phyloP scores from a whole-genome alignment of 2,329 filamentous ascomycete genomes.

The Pseudogymnoascus sp. region DNA sequence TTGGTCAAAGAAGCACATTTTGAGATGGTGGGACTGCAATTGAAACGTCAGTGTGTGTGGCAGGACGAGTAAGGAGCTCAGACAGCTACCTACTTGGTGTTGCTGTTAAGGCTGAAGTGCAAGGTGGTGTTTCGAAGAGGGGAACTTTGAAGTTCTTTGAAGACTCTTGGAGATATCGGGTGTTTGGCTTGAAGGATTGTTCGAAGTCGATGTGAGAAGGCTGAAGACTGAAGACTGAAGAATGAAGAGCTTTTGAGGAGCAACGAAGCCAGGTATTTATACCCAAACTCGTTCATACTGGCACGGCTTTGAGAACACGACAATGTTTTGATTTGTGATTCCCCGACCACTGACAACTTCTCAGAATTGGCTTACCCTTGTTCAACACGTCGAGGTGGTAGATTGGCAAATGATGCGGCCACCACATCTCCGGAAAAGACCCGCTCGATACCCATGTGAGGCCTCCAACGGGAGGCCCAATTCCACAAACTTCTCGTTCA shows the following conservation, averaged over 20 bases:
- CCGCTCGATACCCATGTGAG: slow-evolving; percentile 1
- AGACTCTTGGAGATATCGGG: slow-evolving; percentile 11
- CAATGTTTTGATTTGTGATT: slow-evolving; percentile 3
- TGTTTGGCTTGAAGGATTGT: slow-evolving; percentile 14
- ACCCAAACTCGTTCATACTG: not conserved
- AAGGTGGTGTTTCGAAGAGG: slow-evolving; percentile 10
- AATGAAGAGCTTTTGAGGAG: slow-evolving; percentile 5
- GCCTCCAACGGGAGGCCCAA: slow-evolving; percentile 1
- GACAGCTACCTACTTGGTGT: slow-evolving; percentile 15
- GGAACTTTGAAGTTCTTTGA: slow-evolving; percentile 16
- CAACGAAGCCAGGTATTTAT: slow-evolving; percentile 3
- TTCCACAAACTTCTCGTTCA: not conserved
- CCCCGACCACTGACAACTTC: not conserved
- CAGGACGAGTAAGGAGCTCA: slow-evolving; percentile 17
- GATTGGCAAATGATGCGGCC: slow-evolving; percentile 2
- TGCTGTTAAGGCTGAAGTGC: slow-evolving; percentile 13
- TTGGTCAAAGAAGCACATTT: slow-evolving; percentile 95
- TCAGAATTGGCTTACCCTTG: slow-evolving; percentile 1
- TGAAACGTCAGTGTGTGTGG: slow-evolving; percentile 8
- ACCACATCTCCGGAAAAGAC: not conserved
- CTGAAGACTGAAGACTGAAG: slow-evolving; percentile 9
- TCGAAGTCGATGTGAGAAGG: slow-evolving; percentile 14
- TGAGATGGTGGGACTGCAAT: slow-evolving; percentile 25
- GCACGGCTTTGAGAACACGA: not conserved
- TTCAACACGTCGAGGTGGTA: slow-evolving; percentile 2